phyloP scores from a whole-genome alignment of 1,284 basidiomycete species.

The Lentinula novae-zelandiae region DNA sequence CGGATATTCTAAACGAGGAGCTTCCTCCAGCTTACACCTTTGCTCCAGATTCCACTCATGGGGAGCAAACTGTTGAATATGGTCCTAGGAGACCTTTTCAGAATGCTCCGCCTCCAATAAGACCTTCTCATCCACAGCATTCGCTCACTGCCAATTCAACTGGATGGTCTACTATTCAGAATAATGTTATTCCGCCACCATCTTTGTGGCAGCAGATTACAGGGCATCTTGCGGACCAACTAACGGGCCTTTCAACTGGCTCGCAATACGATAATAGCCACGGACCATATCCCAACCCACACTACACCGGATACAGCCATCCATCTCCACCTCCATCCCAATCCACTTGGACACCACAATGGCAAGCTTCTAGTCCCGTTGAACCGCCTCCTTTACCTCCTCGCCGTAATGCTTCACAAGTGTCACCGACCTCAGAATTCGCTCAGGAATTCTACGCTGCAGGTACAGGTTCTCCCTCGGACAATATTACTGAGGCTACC shows the following conservation, averaged over 20 bases:
- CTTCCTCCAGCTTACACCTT: constrained; percentile 67
- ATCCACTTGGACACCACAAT: background rate
- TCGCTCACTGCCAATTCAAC: constrained; percentile 8
- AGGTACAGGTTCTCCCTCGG: constrained; percentile 23
- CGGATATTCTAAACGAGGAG: constrained; percentile 33
- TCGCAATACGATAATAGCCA: background rate
- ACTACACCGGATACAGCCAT: constrained; percentile 11
- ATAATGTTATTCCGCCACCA: background rate
- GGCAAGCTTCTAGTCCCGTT: background rate
- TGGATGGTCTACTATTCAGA: constrained; percentile 16
- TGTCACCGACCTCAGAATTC: constrained; percentile 30
- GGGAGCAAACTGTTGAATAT: constrained; percentile 57
- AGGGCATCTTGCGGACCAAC: constrained; percentile 17
- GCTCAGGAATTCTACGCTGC: constrained; percentile 53
- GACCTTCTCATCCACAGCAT: constrained; percentile 15
- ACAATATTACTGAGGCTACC: background rate
- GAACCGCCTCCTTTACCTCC: constrained; percentile 5
- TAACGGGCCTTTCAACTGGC: constrained; percentile 2
- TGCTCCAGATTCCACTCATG: constrained; percentile 44
- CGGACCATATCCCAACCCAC: constrained; percentile 1
- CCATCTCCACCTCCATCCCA: background rate
- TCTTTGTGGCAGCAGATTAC: constrained; percentile 14
- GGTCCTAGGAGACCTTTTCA: constrained; percentile 66
- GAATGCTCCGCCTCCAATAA: constrained; percentile 29
- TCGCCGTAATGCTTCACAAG: constrained; percentile 17